A percentile compares a stretch with the other conserved stretches of the same genome.
phyloP scores from a whole-genome alignment of 1,139 yeast species.

The Pneumocystis jirovecii region DNA sequence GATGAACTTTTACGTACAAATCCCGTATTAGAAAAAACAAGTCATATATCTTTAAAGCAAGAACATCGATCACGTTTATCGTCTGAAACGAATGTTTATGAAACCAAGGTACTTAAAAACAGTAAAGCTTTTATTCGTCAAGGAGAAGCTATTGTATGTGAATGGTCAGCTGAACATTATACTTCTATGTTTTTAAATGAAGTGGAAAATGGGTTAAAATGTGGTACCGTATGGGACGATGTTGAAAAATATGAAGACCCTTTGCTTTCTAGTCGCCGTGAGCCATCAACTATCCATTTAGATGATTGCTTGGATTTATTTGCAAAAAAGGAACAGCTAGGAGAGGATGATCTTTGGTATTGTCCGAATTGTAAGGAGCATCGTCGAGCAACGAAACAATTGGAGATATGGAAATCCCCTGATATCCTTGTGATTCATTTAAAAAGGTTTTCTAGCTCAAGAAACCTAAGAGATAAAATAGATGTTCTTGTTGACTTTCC shows the following conservation, averaged over 20 bases:
- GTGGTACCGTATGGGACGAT: slow-evolving; percentile 1
- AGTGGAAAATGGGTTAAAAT: slow-evolving; percentile 7
- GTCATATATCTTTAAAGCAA: not conserved
- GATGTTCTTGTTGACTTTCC: slow-evolving; percentile 80
- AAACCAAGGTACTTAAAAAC: not conserved
- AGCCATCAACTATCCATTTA: slow-evolving; percentile 38
- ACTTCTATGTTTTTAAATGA: slow-evolving; percentile 34
- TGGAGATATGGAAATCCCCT: slow-evolving; percentile 84
- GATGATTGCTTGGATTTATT: slow-evolving; percentile 64
- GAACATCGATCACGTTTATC: not conserved
- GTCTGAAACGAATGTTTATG: not conserved
- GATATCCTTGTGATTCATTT: slow-evolving; percentile 80
- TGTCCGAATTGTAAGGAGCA: slow-evolving; percentile 84
- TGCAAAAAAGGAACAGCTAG: slow-evolving; percentile 68
- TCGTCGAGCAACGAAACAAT: slow-evolving; percentile 78
- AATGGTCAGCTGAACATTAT: slow-evolving; percentile 44
- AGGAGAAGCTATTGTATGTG: slow-evolving; percentile 49
- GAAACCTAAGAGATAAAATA: slow-evolving; percentile 80
- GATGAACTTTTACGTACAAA: not conserved
- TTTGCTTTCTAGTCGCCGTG: not conserved
- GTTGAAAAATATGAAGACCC: not conserved
- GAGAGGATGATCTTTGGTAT: slow-evolving; percentile 87
- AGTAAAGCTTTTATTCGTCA: slow-evolving; percentile 6
- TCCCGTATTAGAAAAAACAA: not conserved
- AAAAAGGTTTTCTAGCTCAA: slow-evolving; percentile 74